phyloP scores from a whole-genome alignment of 164 flowering plant species.

The Chimonanthus praecox region DNA sequence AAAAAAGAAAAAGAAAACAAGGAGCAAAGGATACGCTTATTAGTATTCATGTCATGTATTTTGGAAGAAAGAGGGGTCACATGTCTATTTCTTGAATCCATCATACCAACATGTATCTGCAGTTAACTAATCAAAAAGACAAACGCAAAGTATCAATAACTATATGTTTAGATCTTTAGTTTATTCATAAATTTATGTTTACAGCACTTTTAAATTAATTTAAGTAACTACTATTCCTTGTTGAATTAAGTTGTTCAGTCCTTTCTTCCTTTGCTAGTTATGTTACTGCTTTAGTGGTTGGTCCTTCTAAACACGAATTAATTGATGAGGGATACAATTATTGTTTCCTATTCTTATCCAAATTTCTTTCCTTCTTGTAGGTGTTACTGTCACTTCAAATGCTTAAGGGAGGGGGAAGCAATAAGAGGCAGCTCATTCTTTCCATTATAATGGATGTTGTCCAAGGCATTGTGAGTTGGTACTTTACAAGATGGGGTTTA shows the following conservation, averaged over 20 bases:
- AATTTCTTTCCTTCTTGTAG: slow-evolving; percentile 11
- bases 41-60: too few relatives aligned
- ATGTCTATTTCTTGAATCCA: too few relatives aligned
- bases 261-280: background rate
- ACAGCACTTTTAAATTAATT: too few relatives aligned
- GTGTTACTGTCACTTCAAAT: slow-evolving; percentile 24
- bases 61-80: too few relatives aligned
- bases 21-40: too few relatives aligned
- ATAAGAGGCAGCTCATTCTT: slow-evolving; percentile 19
- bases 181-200: too few relatives aligned
- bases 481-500: background rate
- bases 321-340: background rate
- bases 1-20: too few relatives aligned
- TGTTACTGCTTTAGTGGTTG: background rate
- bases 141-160: too few relatives aligned
- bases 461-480: slow-evolving; percentile 23
- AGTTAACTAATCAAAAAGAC: too few relatives aligned
- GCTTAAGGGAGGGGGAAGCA: slow-evolving; percentile 26
- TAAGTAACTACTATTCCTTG: background rate
- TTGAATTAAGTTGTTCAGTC: background rate
- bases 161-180: too few relatives aligned
- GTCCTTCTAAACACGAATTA: background rate
- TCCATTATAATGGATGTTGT: slow-evolving; percentile 17
- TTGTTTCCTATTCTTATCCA: background rate
- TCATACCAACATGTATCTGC: too few relatives aligned